Base-by-base conservation (phyloP, 805 yeast genomes). In the Candida ficus region DNA sequence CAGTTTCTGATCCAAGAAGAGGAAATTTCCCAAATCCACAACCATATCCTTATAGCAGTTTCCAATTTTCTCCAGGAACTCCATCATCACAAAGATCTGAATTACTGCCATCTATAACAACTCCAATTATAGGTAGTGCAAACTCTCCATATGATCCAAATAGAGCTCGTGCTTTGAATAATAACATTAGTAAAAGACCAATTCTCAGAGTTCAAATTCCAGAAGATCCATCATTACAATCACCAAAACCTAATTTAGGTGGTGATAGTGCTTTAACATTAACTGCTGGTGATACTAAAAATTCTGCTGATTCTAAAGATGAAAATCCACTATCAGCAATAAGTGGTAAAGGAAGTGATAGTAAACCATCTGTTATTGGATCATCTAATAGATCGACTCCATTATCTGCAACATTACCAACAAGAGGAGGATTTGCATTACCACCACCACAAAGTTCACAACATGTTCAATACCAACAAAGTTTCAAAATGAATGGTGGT, bases 401-500 rank as follows among this genome's bases (percentile, higher is more conserved):
- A 19, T 27, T 41, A 16, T 41, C 47, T 16, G 47, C 44, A 13
- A 40, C 44, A 10, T 16, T 59, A 38, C 68, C 68, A 8, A 56
- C 58, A 18, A 60, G 58, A 4, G 48, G 57, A 5, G 50, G 61
- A 7, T 53, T 57, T 36, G 43, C 53, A 23, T 44, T 63, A 26
- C 67, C 66, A 1, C 64, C 57, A n/a, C 66, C 65, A 7, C 53
- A 60, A 16, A 55, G 47, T 5, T 37, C 58, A 4, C 38, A 29
- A 13, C 29, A 33, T 29, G 28, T 36, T 19, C 44, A 41, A 7
- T 59, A 20, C 53, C 40, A 34, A 25, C 41, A 34, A 19, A 43
- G 33, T 36, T 44, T 47, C 37, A 53, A 57, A 29, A 45, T 49
- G 37, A 51, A 56, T 21, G 77, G 81, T 11, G 88, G 81, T 10